Evolutionary conservation across 108 stramenopile genomes (phyloP), one percentile per base, ranked within the genome.

Genomic region (Fistulifera solaris): DNA sequence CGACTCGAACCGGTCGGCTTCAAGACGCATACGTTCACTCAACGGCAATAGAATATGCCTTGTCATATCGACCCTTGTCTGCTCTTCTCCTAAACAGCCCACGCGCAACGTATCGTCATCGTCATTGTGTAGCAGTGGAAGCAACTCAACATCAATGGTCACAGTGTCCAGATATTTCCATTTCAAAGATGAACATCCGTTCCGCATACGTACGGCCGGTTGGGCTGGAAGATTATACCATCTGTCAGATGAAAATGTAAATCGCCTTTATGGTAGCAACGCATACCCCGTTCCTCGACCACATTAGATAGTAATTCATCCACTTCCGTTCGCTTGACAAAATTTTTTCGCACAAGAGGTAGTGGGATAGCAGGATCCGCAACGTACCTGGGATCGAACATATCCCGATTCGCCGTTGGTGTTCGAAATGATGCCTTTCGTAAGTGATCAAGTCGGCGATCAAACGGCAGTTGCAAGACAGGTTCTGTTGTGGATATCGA

Each of bases 101-200:
- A 85, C 78, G 1, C 65, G 56, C 53, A 85, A 56, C 5, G 58
- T 56, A 55, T 81, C 75, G 2, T 76, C 75, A 39, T 74, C 73
- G 56, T 23, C 51, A 24, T 47, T 46, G 22, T 65, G 49, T 35
- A 40, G 63, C 15, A 70, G 66, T 21, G 83, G 81, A 26, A 90
- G 38, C 28, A 90, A 68, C 52, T 90, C 78, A 26, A 96, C 87
- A 73, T 96, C 95, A 52, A 96, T 93, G 16, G 92, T 93, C n/a
- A 88, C 93, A 1, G 93, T 90, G 64, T 97, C 96, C 17, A 87
- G 61, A 72, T 94, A 97, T 62, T 97, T 97, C 96, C 96, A 97
- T 67, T 97, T 97, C 27, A 97, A 62, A 97, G 56, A 41, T 85
- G 69, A 4, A 73, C 59, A 68, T 97, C 89, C 1, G 92, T 95